Evolutionary conservation across 129 eudicot genomes (phyloP).

Genomic region (Ambrosia artemisiifolia): DNA sequence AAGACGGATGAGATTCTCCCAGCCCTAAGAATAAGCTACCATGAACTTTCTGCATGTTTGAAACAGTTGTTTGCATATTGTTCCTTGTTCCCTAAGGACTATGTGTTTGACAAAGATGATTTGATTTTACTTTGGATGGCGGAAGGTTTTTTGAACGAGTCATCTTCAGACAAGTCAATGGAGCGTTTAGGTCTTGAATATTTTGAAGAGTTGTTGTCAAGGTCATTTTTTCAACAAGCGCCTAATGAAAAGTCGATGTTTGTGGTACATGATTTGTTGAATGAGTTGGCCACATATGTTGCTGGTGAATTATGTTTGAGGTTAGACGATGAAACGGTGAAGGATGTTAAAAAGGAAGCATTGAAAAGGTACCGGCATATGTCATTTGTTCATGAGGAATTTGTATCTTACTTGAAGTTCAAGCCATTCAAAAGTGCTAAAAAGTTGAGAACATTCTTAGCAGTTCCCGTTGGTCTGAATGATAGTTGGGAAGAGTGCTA

Average conservation of each 20-base stretch:
- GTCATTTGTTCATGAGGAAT: slow-evolving; percentile 1
- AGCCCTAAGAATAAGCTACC: slow-evolving; percentile 13
- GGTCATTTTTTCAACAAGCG: background rate
- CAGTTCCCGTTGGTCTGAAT: background rate
- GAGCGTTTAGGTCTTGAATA: slow-evolving; percentile 8
- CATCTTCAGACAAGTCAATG: background rate
- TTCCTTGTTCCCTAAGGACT: slow-evolving; percentile 10
- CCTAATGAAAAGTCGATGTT: background rate
- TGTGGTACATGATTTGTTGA: background rate
- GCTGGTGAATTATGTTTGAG: slow-evolving; percentile 1
- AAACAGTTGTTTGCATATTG: slow-evolving; percentile 9
- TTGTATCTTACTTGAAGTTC: background rate
- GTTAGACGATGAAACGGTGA: background rate
- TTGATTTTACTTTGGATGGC: slow-evolving; percentile 11
- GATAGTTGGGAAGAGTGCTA: background rate
- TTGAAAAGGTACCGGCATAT: background rate
- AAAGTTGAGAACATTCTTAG: slow-evolving; percentile 10
- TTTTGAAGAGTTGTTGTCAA: slow-evolving; percentile 1
- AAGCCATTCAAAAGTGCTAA: background rate
- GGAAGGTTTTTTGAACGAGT: background rate
- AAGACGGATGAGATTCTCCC: background rate
- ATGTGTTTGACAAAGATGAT: background rate
- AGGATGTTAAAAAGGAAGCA: background rate
- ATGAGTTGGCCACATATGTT: slow-evolving; percentile 4
- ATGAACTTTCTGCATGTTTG: slow-evolving; percentile 4